A percentile compares a stretch with the other conserved stretches of the same genome.
Evolutionary conservation across 2,329 filamentous ascomycete genomes (phyloP).

Genomic region (Xylariaceae sp.): DNA sequence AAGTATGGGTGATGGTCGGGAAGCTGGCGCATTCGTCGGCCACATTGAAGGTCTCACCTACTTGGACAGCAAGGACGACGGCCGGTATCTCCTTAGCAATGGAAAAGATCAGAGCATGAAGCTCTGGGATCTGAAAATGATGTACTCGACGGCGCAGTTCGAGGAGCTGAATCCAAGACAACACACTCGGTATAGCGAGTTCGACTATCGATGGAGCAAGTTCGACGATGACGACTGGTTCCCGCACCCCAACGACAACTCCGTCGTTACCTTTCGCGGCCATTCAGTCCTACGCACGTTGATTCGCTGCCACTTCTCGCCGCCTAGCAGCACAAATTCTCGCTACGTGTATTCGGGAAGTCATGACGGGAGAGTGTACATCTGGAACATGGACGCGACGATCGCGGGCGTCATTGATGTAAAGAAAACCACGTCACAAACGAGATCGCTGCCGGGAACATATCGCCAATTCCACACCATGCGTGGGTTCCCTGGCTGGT

Average conservation of each 20-base stretch:
- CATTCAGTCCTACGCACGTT: conserved; percentile 87
- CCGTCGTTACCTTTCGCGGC: conserved; percentile 88
- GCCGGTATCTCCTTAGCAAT: conserved; percentile 86
- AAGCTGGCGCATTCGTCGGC: conserved; percentile 67
- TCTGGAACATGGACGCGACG: conserved; percentile 94
- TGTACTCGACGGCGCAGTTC: conserved; percentile 73
- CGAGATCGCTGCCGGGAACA: conserved; percentile 57
- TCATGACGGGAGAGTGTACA: conserved; percentile 83
- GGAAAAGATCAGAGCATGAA: conserved; percentile 98
- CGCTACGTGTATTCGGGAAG: conserved; percentile 93
- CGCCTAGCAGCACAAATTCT: conserved; percentile 80
- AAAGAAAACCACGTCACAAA: conserved; percentile 65
- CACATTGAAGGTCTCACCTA: conserved; percentile 70
- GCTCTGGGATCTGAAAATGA: conserved; percentile 91
- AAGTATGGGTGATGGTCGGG: conserved; percentile 82
- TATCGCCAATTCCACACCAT: conserved; percentile 58
- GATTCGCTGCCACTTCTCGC: conserved; percentile 94
- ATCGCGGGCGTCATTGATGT: conserved; percentile 79
- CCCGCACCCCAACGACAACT: conserved; percentile 83
- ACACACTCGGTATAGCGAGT: conserved; percentile 58
- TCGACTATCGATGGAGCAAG: conserved; percentile 73
- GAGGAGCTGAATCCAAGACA: conserved; percentile 57
- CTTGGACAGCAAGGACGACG: conserved; percentile 71
- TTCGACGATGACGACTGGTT: conserved; percentile 70
- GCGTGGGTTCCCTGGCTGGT: conserved; percentile 64